Base-by-base conservation (phyloP, 192 early-diverging fungal species). In the Gonapodya prolifera region DNA sequence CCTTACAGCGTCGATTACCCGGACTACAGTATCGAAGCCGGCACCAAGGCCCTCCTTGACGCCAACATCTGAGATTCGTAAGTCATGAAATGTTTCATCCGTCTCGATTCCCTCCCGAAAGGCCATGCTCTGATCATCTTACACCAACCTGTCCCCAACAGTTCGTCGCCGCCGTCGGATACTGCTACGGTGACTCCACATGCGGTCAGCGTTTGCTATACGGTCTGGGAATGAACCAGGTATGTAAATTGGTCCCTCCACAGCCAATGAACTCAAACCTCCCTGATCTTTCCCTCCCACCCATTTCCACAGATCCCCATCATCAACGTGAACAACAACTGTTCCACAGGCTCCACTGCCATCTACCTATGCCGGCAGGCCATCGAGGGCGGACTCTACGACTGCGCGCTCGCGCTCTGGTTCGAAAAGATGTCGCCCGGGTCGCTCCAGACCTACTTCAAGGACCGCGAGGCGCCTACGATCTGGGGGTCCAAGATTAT, bases 311-410 rank as follows among this genome's bases (percentile, higher is more conserved):
- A 69, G 13, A 69, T n/a, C 91, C 76, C 91, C n/a, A n/a, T n/a
- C n/a, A n/a, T n/a, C n/a, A n/a, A n/a, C n/a, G n/a, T n/a, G n/a
- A n/a, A n/a, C n/a, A n/a, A n/a, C n/a, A n/a, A n/a, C n/a, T n/a
- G n/a, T n/a, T n/a, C n/a, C n/a, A n/a, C n/a, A n/a, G n/a, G 91
- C 1, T 91, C 90, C 1, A 88, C 91, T 0, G 91, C 91, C 33
- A 81, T 92, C 30, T 91, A 82, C 79, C 81, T 87, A 76, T 89
- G 89, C n/a, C 86, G 90, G 34, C 81, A 86, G 75, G 85, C 87
- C 0, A 82, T 92, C 76, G 87, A 84, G 69, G 81, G 81, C 31
- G 91, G 91, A 35, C 73, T 80, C 30, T 69, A n/a, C n/a, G n/a
- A n/a, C n/a, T n/a, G n/a, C n/a, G n/a, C n/a, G n/a, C n/a, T n/a